A percentile compares a stretch with the other conserved stretches of the same genome.
Conservation (phyloP, 176 grass and related monocot species). For the Chrysopogon serrulatus region DNA sequence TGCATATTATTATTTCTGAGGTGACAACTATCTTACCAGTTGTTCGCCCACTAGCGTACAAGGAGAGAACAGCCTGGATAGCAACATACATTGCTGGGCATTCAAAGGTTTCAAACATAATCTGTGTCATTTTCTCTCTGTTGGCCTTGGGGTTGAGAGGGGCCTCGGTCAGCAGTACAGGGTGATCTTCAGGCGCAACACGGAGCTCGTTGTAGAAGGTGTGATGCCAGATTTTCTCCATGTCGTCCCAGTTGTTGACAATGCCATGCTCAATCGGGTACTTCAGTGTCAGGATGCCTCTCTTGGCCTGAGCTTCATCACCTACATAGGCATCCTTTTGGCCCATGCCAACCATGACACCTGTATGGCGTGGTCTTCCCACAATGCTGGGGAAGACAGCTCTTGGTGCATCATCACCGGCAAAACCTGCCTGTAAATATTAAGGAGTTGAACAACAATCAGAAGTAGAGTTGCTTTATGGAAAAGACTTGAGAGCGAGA, state of each 20-base stretch:
- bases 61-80: conserved; percentile 82
- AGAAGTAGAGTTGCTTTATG: not conserved
- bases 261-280: conserved; percentile 91
- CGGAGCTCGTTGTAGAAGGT: conserved; percentile 87
- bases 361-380: conserved; percentile 74
- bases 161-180: conserved; percentile 68
- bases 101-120: conserved; percentile 87
- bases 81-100: conserved; percentile 85
- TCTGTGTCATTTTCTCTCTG: conserved; percentile 92
- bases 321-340: conserved; percentile 93
- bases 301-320: conserved; percentile 86
- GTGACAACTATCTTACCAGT: conserved; percentile 46
- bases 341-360: conserved; percentile 94
- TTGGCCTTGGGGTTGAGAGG: conserved; percentile 91
- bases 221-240: conserved; percentile 96
- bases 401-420: conserved; percentile 79
- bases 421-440: conserved; percentile 67
- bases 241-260: conserved; percentile 86
- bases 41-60: conserved; percentile 82
- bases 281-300: conserved; percentile 81
- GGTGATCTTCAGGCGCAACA: conserved; percentile 77
- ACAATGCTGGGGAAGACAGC: conserved; percentile 91
- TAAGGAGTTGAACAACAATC: not conserved
- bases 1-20: not conserved
- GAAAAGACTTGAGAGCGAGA: not conserved